These are phyloP conservation scores for Cordyceps javanica DNA, from an alignment of 2,329 filamentous ascomycete genomes.

Conservation along the genomic window DNA sequence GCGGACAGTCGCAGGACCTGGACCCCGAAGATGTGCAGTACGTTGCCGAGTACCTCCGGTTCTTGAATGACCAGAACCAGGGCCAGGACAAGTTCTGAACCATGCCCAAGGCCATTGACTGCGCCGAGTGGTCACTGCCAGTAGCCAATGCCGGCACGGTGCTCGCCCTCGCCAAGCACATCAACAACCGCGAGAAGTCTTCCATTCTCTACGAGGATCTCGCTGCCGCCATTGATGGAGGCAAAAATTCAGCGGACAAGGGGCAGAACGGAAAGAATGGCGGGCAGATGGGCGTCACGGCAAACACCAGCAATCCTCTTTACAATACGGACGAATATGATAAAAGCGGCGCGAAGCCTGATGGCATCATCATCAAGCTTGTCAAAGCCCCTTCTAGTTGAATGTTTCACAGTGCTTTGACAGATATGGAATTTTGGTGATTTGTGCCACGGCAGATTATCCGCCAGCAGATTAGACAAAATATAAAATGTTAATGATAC, in stretches of 20 bases:
- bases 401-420: too few species aligned
- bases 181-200: slow-evolving; percentile 16
- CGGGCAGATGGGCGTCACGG: slow-evolving; percentile 16
- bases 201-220: slow-evolving; percentile 22
- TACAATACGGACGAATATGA: slow-evolving; percentile 18
- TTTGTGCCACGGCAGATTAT: too few species aligned
- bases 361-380: slow-evolving; percentile 24
- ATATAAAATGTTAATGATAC: too few species aligned
- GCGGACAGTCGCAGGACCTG: slow-evolving; percentile 17
- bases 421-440: too few species aligned
- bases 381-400: slow-evolving; percentile 14
- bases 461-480: too few species aligned
- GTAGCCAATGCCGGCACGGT: slow-evolving; percentile 14
- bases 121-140: slow-evolving; percentile 20
- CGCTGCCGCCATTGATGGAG: slow-evolving; percentile 23
- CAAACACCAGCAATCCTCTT: slow-evolving; percentile 14
- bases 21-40: slow-evolving; percentile 17
- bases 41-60: slow-evolving; percentile 16
- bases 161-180: slow-evolving; percentile 22
- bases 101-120: slow-evolving; percentile 18
- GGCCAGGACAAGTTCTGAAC: slow-evolving; percentile 14
- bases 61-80: slow-evolving; percentile 2
- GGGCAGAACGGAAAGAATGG: slow-evolving; percentile 18
- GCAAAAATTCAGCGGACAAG: slow-evolving; percentile 11
- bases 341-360: slow-evolving; percentile 16